Conservation (phyloP, 768 basidiomycete species). For the Tylopilus subfusipes region DNA sequence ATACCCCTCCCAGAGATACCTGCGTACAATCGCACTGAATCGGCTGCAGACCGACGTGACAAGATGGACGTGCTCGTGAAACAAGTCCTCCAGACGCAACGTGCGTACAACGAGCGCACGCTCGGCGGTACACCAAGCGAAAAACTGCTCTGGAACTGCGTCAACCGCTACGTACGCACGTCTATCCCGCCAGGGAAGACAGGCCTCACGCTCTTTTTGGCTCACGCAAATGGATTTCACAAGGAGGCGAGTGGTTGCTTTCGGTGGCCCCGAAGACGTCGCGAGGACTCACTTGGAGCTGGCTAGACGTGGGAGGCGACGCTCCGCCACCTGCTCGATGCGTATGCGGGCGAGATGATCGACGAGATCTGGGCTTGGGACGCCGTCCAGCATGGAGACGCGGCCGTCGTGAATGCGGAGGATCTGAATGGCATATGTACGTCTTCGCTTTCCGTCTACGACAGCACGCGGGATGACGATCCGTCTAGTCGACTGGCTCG, state of each 20-base stretch:
- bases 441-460: slow-evolving; percentile 21
- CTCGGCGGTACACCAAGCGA: slow-evolving; percentile 16
- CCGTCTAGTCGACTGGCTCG: slow-evolving; percentile 67
- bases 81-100: slow-evolving; percentile 19
- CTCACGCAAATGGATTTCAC: slow-evolving; percentile 84
- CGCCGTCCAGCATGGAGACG: slow-evolving; percentile 80
- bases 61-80: slow-evolving; percentile 11
- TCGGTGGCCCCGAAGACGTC: background rate
- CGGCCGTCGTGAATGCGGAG: slow-evolving; percentile 64
- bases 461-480: background rate
- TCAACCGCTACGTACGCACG: slow-evolving; percentile 60
- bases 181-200: background rate
- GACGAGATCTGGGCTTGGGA: slow-evolving; percentile 84
- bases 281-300: background rate
- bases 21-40: background rate
- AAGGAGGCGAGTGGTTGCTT: slow-evolving; percentile 63
- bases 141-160: slow-evolving; percentile 59
- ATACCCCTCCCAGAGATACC: slow-evolving; percentile 24
- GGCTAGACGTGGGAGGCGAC: slow-evolving; percentile 77
- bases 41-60: slow-evolving; percentile 8
- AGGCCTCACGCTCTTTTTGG: slow-evolving; percentile 62
- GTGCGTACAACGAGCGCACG: slow-evolving; percentile 10
- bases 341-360: slow-evolving; percentile 40
- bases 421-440: slow-evolving; percentile 57
- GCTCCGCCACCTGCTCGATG: slow-evolving; percentile 49